Evolutionary conservation across 2,329 filamentous ascomycete genomes (phyloP).

Genomic region (Venturiaceae sp.): DNA sequence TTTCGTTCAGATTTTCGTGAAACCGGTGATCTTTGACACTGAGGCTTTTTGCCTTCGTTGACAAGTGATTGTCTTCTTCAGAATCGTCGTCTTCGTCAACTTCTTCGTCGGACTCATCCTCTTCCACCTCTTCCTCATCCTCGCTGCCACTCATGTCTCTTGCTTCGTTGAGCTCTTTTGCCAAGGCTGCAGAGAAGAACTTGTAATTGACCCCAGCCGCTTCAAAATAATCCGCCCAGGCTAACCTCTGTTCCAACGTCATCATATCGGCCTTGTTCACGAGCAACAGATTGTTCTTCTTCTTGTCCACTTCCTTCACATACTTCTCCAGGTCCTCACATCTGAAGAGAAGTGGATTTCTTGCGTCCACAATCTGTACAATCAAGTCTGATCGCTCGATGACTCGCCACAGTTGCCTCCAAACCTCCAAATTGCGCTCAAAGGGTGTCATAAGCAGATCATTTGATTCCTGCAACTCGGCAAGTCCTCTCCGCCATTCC

Average conservation of each 20-base stretch:
- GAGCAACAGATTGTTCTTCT: conserved; percentile 82
- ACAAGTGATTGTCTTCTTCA: conserved; percentile 23
- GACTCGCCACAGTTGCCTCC: conserved; percentile 95
- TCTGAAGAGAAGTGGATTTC: conserved; percentile 88
- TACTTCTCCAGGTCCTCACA: conserved; percentile 90
- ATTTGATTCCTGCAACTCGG: conserved; percentile 86
- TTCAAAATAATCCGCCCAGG: conserved; percentile 82
- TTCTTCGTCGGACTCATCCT: conserved; percentile 26
- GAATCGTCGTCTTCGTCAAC: conserved; percentile 34
- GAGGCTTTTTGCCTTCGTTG: conserved; percentile 21
- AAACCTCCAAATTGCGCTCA: conserved; percentile 93
- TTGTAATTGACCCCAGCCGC: conserved; percentile 75
- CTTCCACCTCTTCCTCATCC: conserved; percentile 36
- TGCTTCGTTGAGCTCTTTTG: conserved; percentile 79
- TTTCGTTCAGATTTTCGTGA: conserved; percentile 11
- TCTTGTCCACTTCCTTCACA: conserved; percentile 81
- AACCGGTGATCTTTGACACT: conserved; percentile 19
- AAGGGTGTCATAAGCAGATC: conserved; percentile 97
- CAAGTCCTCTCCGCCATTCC: conserved; percentile 80
- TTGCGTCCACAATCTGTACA: conserved; percentile 95
- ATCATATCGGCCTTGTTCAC: conserved; percentile 99
- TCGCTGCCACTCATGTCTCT: conserved; percentile 44
- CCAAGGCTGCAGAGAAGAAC: conserved; percentile 91
- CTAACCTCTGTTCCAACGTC: conserved; percentile 69
- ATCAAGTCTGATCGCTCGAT: conserved; percentile 93